phyloP scores from a whole-genome alignment of 108 stramenopile genomes.

The Thalassiosira profunda region DNA sequence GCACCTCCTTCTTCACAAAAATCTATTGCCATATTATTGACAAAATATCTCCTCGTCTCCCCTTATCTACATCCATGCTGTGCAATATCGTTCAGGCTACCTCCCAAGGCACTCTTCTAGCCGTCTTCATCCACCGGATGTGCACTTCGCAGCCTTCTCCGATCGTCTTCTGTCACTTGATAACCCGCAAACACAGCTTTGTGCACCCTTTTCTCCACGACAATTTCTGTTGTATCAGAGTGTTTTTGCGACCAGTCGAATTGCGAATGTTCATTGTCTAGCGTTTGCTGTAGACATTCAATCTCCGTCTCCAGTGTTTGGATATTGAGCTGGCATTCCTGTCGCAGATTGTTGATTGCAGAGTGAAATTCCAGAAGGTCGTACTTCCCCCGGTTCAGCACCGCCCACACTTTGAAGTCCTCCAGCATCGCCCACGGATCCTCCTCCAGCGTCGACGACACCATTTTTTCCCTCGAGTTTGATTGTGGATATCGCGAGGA shows the following conservation, averaged over 20 bases:
- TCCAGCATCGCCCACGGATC: slow-evolving; percentile 5
- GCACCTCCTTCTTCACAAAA: neutral
- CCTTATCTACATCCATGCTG: neutral
- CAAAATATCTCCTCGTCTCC: neutral
- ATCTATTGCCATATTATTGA: neutral
- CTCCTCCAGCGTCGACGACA: neutral
- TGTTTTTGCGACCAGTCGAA: neutral
- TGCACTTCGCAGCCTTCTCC: slow-evolving; percentile 14
- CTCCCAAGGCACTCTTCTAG: neutral
- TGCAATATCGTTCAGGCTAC: too few relatives aligned
- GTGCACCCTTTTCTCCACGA: neutral
- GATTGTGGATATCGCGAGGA: slow-evolving; percentile 1
- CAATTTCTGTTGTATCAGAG: neutral
- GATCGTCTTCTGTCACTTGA: slow-evolving; percentile 12
- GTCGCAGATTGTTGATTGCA: neutral
- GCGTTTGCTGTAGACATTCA: neutral
- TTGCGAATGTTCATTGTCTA: slow-evolving; percentile 4
- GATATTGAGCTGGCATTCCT: slow-evolving; percentile 17
- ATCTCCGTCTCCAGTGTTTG: slow-evolving; percentile 17
- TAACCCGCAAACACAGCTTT: slow-evolving; percentile 22
- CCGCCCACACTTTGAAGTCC: slow-evolving; percentile 1
- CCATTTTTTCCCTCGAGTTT: neutral
- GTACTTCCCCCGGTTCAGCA: neutral
- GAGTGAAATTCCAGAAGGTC: neutral
- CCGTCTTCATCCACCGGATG: slow-evolving; percentile 10